Base-by-base conservation (phyloP, 1,284 basidiomycete genomes). In the Ceratobasidium sp. region DNA sequence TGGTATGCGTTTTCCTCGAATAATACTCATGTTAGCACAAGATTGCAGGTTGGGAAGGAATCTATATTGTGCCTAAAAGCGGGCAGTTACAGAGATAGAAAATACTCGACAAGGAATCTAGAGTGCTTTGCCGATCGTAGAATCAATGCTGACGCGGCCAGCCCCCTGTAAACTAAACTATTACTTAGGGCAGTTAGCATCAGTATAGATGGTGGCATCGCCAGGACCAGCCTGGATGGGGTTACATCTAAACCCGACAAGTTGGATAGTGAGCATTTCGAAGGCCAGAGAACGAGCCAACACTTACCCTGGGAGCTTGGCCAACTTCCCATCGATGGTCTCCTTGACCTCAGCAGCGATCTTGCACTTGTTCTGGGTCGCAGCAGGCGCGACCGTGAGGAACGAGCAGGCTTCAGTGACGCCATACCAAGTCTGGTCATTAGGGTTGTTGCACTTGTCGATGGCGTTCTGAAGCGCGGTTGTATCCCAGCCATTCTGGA, bases 371-470 rank as follows among this genome's bases (percentile, higher is more conserved):
- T 82, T 80, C 20, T 82, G 83, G 48, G 44, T 28, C n/a, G 66
- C 70, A 12, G 57, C 57, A n/a, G 26, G 38, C 15, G 23, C 12
- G 20, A 73, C 77, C 13, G 80, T 65, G 1, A 83, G 82, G 81
- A 83, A 85, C 40, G 81, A 78, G 83, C 89, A 90, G 2, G 86
- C 85, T 66, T 86, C 86, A 2, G 88, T 85, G 23, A 86, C 82
- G 52, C 84, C 84, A 7, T 78, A 82, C 38, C 82, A 82, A 1
- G 85, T 87, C 15, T 83, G 81, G 78, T 85, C 83, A 50, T 83
- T 85, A 26, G 85, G 83, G 75, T 86, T 85, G 80, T 87, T 84
- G 83, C 89, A 90, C 42, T 86, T 80, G 81, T 89, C 85, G 78
- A 89, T 88, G 28, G 88, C 87, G 50, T 84, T 84, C 81, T 89